Evolutionary conservation across 257 asterid genomes (phyloP), one percentile per base, ranked within the genome.

Genomic region (Salvia hispanica): DNA sequence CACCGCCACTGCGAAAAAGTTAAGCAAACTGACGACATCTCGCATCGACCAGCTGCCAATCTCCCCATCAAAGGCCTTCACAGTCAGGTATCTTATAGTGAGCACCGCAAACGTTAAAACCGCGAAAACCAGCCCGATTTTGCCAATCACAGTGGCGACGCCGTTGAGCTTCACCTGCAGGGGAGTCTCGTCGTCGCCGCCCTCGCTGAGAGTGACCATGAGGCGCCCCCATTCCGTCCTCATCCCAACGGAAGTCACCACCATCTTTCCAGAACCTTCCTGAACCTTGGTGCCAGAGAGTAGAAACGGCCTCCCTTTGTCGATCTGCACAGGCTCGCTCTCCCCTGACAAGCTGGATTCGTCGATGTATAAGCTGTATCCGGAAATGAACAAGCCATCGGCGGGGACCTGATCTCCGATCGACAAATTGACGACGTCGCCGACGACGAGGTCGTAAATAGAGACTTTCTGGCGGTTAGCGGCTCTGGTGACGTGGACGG

Each of bases 361-460:
- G 46, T 90, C 95, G 8, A 88, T 79, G 0, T 85, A 71, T 63
- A 90, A 68, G 61, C 78, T 83, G 75, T 84, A 80, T 13, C 97
- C 97, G 2, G 90, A 79, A 2, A 83, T 46, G 47, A 62, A 88
- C 40, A 90, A 25, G 74, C 95, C 97, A 58, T 88, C 97, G 0
- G 97, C 95, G 0, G 97, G 97, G 9, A 90, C 87, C 58, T 85
- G 92, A 71, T 90, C 94, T 6, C 97, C 97, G 7, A 85, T 86
- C 1, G 92, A 84, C 43, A 90, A 71, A 48, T 88, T 86, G 25
- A 90, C 90, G 14, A 90, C 64, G 61, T 90, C 97, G 28, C 97
- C 97, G 7, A 81, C 91, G 3, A 90, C 91, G 58, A 90, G 70
- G 2, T 87, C 93, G 46, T 75, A 80, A 14, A 90, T 84, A 2